A percentile compares a stretch with the other conserved stretches of the same genome.
These are phyloP conservation scores for Neonectria sp. DNA, from an alignment of 2,329 filamentous ascomycete genomes.

Conservation along the genomic window DNA sequence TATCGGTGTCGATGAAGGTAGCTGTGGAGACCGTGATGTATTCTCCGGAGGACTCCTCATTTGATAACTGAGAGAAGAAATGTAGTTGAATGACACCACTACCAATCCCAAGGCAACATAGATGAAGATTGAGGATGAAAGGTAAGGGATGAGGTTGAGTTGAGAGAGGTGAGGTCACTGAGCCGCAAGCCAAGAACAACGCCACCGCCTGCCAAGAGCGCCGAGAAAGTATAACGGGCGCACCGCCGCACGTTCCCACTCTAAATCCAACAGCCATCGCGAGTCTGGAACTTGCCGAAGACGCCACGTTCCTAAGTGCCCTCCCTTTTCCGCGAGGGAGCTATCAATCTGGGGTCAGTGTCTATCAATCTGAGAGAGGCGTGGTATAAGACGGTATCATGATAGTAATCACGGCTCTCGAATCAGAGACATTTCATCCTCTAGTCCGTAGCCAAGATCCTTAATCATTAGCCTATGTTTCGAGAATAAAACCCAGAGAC, in stretches of 20 bases:
- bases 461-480: not conserved
- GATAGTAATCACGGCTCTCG: no score
- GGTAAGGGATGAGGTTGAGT: constrained; percentile 8
- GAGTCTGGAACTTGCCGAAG: constrained; percentile 10
- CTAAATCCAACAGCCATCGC: constrained; percentile 15
- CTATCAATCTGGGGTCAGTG: not conserved
- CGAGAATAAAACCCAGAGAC: not conserved
- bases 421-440: not conserved
- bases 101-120: not conserved
- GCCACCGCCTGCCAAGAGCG: constrained; percentile 23
- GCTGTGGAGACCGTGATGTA: not conserved
- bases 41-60: not conserved
- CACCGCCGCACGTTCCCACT: constrained; percentile 27
- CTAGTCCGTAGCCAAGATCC: not conserved
- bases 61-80: not conserved
- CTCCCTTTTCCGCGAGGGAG: not conserved
- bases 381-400: no score
- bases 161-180: constrained; percentile 10
- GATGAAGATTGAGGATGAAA: not conserved
- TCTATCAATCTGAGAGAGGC: not conserved
- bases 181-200: constrained; percentile 22
- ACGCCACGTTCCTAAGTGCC: constrained; percentile 7
- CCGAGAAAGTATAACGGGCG: constrained; percentile 17
- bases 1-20: not conserved
- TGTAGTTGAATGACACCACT: not conserved